These are phyloP conservation scores for Leptosphaerulina australis DNA, from an alignment of 2,329 filamentous ascomycete genomes.

Conservation along the genomic window DNA sequence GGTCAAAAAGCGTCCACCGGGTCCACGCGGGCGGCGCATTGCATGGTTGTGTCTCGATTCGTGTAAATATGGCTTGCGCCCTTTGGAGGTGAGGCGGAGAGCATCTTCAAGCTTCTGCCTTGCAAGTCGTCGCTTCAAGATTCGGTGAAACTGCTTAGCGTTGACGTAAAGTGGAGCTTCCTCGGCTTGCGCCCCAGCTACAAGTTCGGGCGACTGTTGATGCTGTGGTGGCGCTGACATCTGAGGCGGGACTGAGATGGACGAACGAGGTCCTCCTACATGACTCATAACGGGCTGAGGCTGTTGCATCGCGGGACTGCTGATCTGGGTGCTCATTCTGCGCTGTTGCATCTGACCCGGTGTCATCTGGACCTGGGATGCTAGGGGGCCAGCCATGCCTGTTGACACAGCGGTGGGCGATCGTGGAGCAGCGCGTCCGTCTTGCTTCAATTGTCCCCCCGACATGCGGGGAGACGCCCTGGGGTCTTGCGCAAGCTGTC, in stretches of 20 bases:
- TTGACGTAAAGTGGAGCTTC: slow-evolving; percentile 98
- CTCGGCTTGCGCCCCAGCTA: slow-evolving; percentile 69
- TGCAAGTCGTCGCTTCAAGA: slow-evolving; percentile 90
- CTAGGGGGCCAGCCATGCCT: slow-evolving; percentile 55
- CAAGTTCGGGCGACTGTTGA: slow-evolving; percentile 80
- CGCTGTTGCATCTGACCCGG: slow-evolving; percentile 45
- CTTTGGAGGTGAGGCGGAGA: slow-evolving; percentile 88
- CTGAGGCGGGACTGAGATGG: slow-evolving; percentile 54
- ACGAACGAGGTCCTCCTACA: slow-evolving; percentile 59
- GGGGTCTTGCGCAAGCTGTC: slow-evolving; percentile 61
- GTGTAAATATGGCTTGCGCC: slow-evolving; percentile 94
- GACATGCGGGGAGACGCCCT: slow-evolving; percentile 77
- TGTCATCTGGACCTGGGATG: slow-evolving; percentile 50
- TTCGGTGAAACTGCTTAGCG: slow-evolving; percentile 97
- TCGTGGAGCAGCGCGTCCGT: slow-evolving; percentile 71
- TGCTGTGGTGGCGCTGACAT: slow-evolving; percentile 68
- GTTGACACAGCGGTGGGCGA: slow-evolving; percentile 75
- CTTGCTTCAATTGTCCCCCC: slow-evolving; percentile 69
- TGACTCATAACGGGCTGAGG: slow-evolving; percentile 80
- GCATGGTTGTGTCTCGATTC: slow-evolving; percentile 98
- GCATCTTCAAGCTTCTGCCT: slow-evolving; percentile 93
- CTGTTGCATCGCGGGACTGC: slow-evolving; percentile 63
- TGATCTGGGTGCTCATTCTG: slow-evolving; percentile 51
- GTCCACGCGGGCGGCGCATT: slow-evolving; percentile 92
- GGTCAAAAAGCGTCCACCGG: slow-evolving; percentile 92